Conservation (phyloP, 805 yeast species). For the Wickerhamiella spandovensis region DNA sequence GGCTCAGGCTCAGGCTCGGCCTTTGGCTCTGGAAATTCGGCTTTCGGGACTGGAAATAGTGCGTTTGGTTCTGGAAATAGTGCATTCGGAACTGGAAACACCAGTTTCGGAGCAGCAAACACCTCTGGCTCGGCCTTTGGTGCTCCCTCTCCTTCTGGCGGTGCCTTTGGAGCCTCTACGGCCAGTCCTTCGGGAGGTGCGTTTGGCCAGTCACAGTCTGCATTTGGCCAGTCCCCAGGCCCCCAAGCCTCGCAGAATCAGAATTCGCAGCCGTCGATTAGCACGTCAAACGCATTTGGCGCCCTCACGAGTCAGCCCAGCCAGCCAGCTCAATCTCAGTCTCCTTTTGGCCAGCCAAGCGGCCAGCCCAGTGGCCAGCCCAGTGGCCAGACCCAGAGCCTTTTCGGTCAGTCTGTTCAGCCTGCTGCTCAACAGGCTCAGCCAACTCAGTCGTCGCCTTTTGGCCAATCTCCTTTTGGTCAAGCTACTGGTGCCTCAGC, state of each 20-base stretch:
- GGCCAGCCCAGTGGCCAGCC: too few species aligned
- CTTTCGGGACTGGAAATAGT: slow-evolving; percentile 17
- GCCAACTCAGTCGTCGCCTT: neutral
- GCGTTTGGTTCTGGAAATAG: slow-evolving; percentile 20
- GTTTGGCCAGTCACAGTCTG: neutral
- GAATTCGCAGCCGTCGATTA: neutral
- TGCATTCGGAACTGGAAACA: slow-evolving; percentile 8
- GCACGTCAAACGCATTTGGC: neutral
- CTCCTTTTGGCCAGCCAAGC: slow-evolving; percentile 7
- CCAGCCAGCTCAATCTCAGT: neutral
- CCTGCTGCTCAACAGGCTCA: neutral
- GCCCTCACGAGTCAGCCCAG: neutral
- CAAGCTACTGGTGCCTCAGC: slow-evolving; percentile 5
- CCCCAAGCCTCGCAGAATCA: neutral
- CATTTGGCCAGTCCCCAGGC: slow-evolving; percentile 4
- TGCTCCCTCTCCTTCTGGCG: neutral
- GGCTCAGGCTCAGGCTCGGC: slow-evolving; percentile 1
- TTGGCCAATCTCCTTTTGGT: neutral
- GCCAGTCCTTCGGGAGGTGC: neutral
- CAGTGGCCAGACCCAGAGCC: too few species aligned
- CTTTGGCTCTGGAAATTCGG: slow-evolving; percentile 15
- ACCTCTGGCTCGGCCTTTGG: slow-evolving; percentile 3
- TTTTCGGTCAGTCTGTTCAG: slow-evolving; percentile 18
- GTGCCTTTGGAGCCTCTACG: neutral
- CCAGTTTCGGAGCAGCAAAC: slow-evolving; percentile 8